A percentile compares a stretch with the other conserved stretches of the same genome.
Conservation (phyloP, 768 basidiomycete genomes). For the Clavulina sp. region DNA sequence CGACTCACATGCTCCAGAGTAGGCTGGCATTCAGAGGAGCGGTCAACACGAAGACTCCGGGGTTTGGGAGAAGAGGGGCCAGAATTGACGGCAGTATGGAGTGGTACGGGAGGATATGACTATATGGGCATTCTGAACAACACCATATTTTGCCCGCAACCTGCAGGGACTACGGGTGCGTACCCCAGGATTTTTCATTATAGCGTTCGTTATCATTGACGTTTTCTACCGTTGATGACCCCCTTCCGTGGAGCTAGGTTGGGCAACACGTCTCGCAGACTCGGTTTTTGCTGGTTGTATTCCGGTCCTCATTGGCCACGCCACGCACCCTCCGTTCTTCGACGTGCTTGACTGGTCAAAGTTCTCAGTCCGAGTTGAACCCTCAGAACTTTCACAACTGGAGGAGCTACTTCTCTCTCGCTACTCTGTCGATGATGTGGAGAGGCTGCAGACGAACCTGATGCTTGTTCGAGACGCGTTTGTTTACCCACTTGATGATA, state of each 20-base stretch:
- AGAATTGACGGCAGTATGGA: neutral
- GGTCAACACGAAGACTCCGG: too few relatives aligned
- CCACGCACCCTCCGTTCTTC: constrained; percentile 22
- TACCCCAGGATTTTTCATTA: too few relatives aligned
- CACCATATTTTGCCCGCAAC: constrained; percentile 19
- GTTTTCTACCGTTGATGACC: too few relatives aligned
- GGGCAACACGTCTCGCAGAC: constrained; percentile 23
- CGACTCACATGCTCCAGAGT: too few relatives aligned
- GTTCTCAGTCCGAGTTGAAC: constrained; percentile 21
- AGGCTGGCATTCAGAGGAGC: too few relatives aligned
- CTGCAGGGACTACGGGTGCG: constrained; percentile 15
- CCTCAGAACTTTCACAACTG: constrained; percentile 21
- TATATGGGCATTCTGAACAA: constrained; percentile 18
- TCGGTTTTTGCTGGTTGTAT: constrained; percentile 27
- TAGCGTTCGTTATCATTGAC: too few relatives aligned
- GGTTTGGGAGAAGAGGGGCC: too few relatives aligned
- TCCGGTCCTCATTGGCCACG: constrained; percentile 24
- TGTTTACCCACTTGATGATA: constrained; percentile 20
- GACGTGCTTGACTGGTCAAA: constrained; percentile 24
- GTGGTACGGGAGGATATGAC: constrained; percentile 13
- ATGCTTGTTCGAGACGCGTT: constrained; percentile 23
- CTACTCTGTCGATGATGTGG: constrained; percentile 16
- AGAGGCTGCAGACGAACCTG: constrained; percentile 23
- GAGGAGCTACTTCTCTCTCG: constrained; percentile 21
- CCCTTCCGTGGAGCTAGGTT: constrained; percentile 14